These are phyloP conservation scores for Phanerochaete carnosa DNA, from an alignment of 768 basidiomycete species.

Conservation along the genomic window DNA sequence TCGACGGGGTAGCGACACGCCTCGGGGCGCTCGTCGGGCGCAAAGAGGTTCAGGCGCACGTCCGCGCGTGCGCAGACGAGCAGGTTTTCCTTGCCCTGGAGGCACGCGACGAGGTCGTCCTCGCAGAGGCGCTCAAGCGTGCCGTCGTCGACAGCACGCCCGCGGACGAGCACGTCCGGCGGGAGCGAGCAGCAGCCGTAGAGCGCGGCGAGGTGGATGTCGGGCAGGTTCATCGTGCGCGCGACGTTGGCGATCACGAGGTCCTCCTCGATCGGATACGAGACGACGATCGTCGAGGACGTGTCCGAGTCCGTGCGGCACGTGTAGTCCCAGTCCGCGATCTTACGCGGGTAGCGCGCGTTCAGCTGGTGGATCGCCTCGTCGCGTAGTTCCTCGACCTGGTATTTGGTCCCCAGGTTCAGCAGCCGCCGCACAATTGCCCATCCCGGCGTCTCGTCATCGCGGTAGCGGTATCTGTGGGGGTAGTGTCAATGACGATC, in stretches of 20 bases:
- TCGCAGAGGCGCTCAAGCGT: neutral
- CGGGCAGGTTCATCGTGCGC: slow-evolving; percentile 4
- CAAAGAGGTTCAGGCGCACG: slow-evolving; percentile 6
- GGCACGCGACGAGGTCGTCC: slow-evolving; percentile 7
- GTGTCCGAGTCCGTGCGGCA: slow-evolving; percentile 7
- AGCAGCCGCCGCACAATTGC: slow-evolving; percentile 2
- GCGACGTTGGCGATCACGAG: slow-evolving; percentile 8
- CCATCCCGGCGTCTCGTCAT: slow-evolving; percentile 5
- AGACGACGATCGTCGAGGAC: slow-evolving; percentile 5
- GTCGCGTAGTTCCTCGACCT: slow-evolving; percentile 8
- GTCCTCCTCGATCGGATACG: slow-evolving; percentile 9
- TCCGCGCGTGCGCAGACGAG: slow-evolving; percentile 5
- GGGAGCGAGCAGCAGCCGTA: slow-evolving; percentile 11
- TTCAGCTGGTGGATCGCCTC: slow-evolving; percentile 11
- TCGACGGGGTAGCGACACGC: neutral
- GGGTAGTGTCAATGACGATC: neutral
- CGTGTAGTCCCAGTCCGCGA: slow-evolving; percentile 9
- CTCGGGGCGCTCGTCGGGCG: neutral
- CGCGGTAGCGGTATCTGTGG: neutral
- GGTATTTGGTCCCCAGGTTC: slow-evolving; percentile 8
- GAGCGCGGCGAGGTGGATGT: slow-evolving; percentile 9
- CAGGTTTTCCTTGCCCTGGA: slow-evolving; percentile 10
- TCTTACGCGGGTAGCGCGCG: slow-evolving; percentile 3
- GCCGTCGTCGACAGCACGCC: neutral
- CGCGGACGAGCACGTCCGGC: slow-evolving; percentile 5